A percentile compares a stretch with the other conserved stretches of the same genome.
phyloP scores from a whole-genome alignment of 2,329 filamentous ascomycete genomes.

The Phialophora expanda region DNA sequence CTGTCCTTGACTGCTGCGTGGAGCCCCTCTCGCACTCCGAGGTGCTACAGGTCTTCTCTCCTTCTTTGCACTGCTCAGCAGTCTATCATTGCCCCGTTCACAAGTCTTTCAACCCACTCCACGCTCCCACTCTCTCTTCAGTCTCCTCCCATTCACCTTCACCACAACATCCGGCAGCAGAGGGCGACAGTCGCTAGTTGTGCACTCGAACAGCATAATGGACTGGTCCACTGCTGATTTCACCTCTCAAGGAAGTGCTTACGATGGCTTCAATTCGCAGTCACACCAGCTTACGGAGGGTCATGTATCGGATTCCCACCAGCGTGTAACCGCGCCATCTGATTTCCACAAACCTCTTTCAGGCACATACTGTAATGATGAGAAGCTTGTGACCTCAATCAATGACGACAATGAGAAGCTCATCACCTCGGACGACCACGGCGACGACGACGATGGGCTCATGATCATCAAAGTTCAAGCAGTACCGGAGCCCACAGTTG shows the following conservation, averaged over 20 bases:
- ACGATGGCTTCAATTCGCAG: not conserved
- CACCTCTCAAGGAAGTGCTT: not conserved
- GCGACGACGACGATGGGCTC: not conserved
- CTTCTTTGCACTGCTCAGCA: not conserved
- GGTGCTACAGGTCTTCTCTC: not conserved
- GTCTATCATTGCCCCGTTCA: not conserved
- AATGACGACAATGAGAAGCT: slow-evolving; percentile 1
- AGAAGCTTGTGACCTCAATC: not conserved
- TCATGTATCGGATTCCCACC: not conserved
- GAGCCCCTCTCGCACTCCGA: not conserved
- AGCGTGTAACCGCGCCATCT: not conserved
- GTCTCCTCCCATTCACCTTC: not conserved
- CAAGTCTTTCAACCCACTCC: not conserved
- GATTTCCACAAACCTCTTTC: not conserved
- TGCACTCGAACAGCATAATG: not conserved
- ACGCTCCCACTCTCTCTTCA: not conserved
- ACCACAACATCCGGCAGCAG: not conserved
- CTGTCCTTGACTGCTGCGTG: not conserved
- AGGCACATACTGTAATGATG: not conserved
- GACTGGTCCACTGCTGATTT: not conserved
- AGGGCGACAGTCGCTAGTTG: not conserved
- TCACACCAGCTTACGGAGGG: not conserved
- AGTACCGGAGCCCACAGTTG: not conserved
- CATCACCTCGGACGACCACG: not conserved
- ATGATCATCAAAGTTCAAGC: not conserved